Evolutionary conservation across 2,329 filamentous ascomycete genomes (phyloP), one percentile per base, ranked within the genome.

Genomic region (Fusarium sp.): DNA sequence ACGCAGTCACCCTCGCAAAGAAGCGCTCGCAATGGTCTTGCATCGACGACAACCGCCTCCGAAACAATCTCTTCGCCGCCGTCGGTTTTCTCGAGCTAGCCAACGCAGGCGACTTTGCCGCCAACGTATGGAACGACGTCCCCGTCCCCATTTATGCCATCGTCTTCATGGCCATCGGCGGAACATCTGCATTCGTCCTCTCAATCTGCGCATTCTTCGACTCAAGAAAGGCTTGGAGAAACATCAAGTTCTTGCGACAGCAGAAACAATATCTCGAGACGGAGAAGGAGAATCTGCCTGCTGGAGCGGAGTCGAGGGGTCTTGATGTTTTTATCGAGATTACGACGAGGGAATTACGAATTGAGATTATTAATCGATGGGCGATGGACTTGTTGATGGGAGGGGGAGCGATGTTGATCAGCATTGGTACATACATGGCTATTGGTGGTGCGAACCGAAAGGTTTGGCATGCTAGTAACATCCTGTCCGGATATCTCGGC

Each of bases 61-160:
- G 75, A 39, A 81, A 81, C 65, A 77, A 82, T 24, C 75, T 82
- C 3, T 69, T 77, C 28, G 76, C 76, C 32, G 77, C 75, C 9
- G 79, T 88, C 3, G 88, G 87, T 2, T 86, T 86, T 54, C 84
- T 90, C 24, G 88, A 90, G 68, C 81, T 89, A 5, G 86, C 86
- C 60, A 90, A 90, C 74, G 87, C 87, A 0, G 84, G 84, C 5
- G 88, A 90, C 72, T 90, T 90, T 62, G 87, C 88, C 0, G 88
- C 88, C 63, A 90, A 90, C 62, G 84, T 90, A 3, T 90, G 87
- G 86, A 90, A 90, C 70, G 70, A 84, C 4, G 80, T 84, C 1
- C 88, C 87, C 1, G 83, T 88, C 0, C 88, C 88, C 1, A 71
- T 76, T 3, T 85, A 85, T 56, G 88, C 86, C 14, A 78, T 84